Percentiles rank a stretch among this genome's conserved stretches.
Conservation (phyloP, 2,329 filamentous ascomycete genomes). For the Lasiodiplodia gonubiensis region DNA sequence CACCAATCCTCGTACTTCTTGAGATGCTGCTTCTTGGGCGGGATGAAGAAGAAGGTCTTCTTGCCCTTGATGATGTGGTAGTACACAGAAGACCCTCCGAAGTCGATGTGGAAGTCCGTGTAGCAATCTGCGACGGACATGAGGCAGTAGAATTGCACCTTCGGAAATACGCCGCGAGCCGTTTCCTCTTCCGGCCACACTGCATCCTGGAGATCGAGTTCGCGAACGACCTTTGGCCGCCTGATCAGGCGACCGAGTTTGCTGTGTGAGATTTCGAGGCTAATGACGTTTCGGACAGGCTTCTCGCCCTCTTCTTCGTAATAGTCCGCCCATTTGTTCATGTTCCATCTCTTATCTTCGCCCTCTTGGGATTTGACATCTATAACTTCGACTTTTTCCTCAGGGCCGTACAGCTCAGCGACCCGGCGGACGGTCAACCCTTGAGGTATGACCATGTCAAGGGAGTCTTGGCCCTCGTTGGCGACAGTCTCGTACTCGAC, state of each 20-base stretch:
- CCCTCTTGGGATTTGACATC: conserved; percentile 73
- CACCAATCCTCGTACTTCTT: conserved; percentile 76
- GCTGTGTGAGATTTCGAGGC: conserved; percentile 69
- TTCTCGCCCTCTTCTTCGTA: conserved; percentile 68
- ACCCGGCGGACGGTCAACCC: conserved; percentile 68
- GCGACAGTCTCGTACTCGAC: conserved; percentile 56
- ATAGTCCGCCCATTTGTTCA: conserved; percentile 70
- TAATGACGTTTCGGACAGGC: conserved; percentile 71
- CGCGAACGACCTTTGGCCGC: conserved; percentile 68
- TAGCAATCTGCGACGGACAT: conserved; percentile 76
- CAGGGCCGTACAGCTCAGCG: conserved; percentile 66
- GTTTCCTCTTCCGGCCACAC: conserved; percentile 61
- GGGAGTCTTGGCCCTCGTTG: conserved; percentile 68
- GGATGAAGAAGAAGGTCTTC: conserved; percentile 75
- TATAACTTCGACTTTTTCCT: conserved; percentile 69
- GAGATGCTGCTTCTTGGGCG: conserved; percentile 69
- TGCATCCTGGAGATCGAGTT: conserved; percentile 63
- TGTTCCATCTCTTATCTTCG: conserved; percentile 68
- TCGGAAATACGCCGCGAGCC: conserved; percentile 63
- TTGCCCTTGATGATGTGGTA: conserved; percentile 72
- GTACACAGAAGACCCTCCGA: conserved; percentile 72
- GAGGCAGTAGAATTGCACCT: conserved; percentile 71
- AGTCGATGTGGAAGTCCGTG: conserved; percentile 75
- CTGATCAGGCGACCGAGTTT: conserved; percentile 66
- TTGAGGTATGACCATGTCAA: conserved; percentile 72